Conservation (phyloP, 495 filamentous ascomycete species). For the Aspergillus ellipticus region DNA sequence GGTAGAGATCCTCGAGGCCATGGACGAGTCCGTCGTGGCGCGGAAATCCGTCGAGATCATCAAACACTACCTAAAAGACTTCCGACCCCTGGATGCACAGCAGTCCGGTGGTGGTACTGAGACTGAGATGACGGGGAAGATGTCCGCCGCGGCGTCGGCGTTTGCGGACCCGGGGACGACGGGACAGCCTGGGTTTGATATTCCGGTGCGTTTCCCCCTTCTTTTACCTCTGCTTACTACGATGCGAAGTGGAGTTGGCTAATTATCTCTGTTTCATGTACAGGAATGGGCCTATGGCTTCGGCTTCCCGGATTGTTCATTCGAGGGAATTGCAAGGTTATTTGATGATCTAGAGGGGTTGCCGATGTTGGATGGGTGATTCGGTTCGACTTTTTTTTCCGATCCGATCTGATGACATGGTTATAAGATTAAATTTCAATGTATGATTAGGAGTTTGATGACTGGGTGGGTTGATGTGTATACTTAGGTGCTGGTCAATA, state of each 20-base stretch:
- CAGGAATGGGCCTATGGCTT: conserved; percentile 42
- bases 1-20: conserved; percentile 41
- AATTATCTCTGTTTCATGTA: not conserved
- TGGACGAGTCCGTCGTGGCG: conserved; percentile 41
- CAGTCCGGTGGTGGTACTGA: not conserved
- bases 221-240: not conserved
- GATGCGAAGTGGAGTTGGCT: not conserved
- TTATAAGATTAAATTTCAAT: too few species aligned
- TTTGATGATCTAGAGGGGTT: conserved; percentile 37
- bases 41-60: conserved; percentile 40
- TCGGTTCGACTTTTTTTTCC: too few species aligned
- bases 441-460: too few species aligned
- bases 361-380: conserved; percentile 32
- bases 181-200: conserved; percentile 23
- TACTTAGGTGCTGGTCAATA: too few species aligned
- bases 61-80: conserved; percentile 35
- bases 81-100: conserved; percentile 6
- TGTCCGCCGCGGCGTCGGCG: not conserved
- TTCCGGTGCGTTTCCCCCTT: conserved; percentile 22
- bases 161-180: not conserved
- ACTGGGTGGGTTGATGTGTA: too few species aligned
- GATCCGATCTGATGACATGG: too few species aligned
- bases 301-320: conserved; percentile 40
- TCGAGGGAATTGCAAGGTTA: conserved; percentile 36
- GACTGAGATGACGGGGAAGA: not conserved